Evolutionary conservation across 176 grass and related monocot species (phyloP).

Genomic region (barley (Hordeum vulgare)): MorexV3_pseudomolecules_assembly NC_058524.1:40218016-40218515

Average conservation of each 20-base stretch:
- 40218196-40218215: too few species aligned
- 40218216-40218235: too few species aligned
- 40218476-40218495: too few species aligned
- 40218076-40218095: neutral
- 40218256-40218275: neutral
- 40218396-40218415: constrained; percentile 24
- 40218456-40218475: too few species aligned
- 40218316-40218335: neutral
- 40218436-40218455: too few species aligned
- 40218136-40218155: too few species aligned
- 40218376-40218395: constrained; percentile 37
- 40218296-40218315: constrained; percentile 1
- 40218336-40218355: constrained; percentile 19
- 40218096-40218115: neutral
- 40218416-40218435: too few species aligned
- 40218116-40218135: too few species aligned
- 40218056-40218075: constrained; percentile 21
- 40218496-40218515: constrained; percentile 21
- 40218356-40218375: constrained; percentile 14
- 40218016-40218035: constrained; percentile 14
- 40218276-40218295: constrained; percentile 4
- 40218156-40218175: too few species aligned
- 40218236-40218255: too few species aligned
- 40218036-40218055: neutral
- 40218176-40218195: too few species aligned